These are phyloP conservation scores for Thelephora aurantiotincta DNA, from an alignment of 768 basidiomycete genomes.

Conservation along the genomic window DNA sequence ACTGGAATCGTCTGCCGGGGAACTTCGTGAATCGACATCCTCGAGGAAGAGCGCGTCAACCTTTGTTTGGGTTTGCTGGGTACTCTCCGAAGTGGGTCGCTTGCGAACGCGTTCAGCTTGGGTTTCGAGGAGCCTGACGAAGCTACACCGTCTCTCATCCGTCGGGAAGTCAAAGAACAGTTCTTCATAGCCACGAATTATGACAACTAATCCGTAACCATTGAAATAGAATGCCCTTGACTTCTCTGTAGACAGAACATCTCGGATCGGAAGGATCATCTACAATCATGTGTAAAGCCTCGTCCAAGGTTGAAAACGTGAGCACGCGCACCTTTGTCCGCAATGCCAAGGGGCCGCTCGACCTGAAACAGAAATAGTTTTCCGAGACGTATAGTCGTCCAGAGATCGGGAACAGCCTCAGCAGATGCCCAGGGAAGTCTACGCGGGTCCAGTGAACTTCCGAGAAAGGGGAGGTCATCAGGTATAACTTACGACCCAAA, in stretches of 20 bases:
- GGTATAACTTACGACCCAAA: slow-evolving; percentile 62
- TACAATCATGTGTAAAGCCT: slow-evolving; percentile 17
- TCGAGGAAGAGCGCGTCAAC: slow-evolving; percentile 72
- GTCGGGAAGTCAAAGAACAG: slow-evolving; percentile 90
- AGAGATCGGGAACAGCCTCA: slow-evolving; percentile 76
- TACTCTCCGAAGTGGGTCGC: slow-evolving; percentile 31
- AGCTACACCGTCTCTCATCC: slow-evolving; percentile 67
- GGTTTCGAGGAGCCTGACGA: slow-evolving; percentile 57
- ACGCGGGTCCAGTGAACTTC: background rate
- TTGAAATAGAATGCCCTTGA: slow-evolving; percentile 83
- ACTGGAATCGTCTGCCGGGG: slow-evolving; percentile 28
- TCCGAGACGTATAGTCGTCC: slow-evolving; percentile 87
- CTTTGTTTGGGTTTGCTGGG: slow-evolving; percentile 33
- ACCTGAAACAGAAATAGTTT: slow-evolving; percentile 91
- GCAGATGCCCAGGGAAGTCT: slow-evolving; percentile 91
- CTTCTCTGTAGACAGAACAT: slow-evolving; percentile 74
- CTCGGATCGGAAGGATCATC: slow-evolving; percentile 92
- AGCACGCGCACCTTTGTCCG: slow-evolving; percentile 59
- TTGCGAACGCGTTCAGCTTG: slow-evolving; percentile 65
- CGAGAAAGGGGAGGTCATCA: background rate
- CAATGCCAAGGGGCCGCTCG: slow-evolving; percentile 61
- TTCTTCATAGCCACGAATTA: slow-evolving; percentile 94
- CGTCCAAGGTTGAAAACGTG: background rate
- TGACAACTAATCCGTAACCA: slow-evolving; percentile 77
- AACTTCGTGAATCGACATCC: slow-evolving; percentile 35